phyloP scores from a whole-genome alignment of 768 basidiomycete species.

The Tephrocybe sp. region DNA sequence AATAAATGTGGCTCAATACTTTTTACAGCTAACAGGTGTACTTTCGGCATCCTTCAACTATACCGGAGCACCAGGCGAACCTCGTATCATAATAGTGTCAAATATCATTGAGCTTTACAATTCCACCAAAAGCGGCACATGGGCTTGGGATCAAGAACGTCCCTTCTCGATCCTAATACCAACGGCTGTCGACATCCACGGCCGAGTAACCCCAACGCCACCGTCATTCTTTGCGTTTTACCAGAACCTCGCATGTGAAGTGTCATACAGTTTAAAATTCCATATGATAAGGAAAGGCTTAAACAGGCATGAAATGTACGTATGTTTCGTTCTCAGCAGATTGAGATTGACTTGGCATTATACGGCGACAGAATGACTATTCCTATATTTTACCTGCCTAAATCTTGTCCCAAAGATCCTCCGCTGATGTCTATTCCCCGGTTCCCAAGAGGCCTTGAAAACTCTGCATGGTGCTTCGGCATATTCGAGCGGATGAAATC shows the following conservation, averaged over 20 bases:
- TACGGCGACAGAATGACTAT: conserved; percentile 24
- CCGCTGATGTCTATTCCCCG: conserved; percentile 30
- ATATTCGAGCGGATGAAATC: conserved; percentile 29
- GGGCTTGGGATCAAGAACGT: conserved; percentile 25
- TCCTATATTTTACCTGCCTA: conserved; percentile 42
- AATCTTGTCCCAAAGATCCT: conserved; percentile 35
- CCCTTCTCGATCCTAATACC: conserved; percentile 41
- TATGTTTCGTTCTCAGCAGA: background rate
- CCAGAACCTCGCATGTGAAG: conserved; percentile 29
- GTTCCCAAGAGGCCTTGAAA: conserved; percentile 20
- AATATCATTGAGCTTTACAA: conserved; percentile 27
- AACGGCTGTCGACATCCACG: conserved; percentile 24
- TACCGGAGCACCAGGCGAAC: conserved; percentile 25
- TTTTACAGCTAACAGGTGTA: conserved; percentile 34
- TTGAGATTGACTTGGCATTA: background rate
- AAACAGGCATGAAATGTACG: conserved; percentile 38
- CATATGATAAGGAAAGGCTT: conserved; percentile 36
- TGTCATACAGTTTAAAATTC: conserved; percentile 36
- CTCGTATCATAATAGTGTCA: conserved; percentile 24
- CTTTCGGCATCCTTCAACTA: conserved; percentile 31
- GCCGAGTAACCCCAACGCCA: conserved; percentile 29
- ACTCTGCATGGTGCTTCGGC: conserved; percentile 15
- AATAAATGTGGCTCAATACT: background rate
- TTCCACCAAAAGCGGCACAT: conserved; percentile 15
- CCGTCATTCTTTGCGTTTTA: conserved; percentile 32